Percentiles rank a stretch among this genome's conserved stretches.
phyloP scores from a whole-genome alignment of 768 basidiomycete species.

The Podaxis carcinomalis region DNA sequence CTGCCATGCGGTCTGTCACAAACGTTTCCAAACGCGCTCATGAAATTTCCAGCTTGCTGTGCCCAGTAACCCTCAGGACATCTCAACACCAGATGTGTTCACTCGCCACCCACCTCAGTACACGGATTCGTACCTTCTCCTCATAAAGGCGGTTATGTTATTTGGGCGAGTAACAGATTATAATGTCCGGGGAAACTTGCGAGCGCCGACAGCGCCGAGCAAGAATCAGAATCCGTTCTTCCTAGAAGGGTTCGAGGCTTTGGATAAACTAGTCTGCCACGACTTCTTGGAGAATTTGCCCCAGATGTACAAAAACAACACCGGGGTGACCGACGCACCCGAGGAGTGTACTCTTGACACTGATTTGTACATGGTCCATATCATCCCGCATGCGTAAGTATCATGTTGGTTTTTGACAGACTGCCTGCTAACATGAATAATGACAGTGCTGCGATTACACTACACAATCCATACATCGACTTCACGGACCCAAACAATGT shows the following conservation, averaged over 20 bases:
- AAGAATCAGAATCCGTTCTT: slow-evolving; percentile 72
- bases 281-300: slow-evolving; percentile 74
- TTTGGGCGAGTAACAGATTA: slow-evolving; percentile 85
- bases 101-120: slow-evolving; percentile 69
- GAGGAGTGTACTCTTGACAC: slow-evolving; percentile 66
- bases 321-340: slow-evolving; percentile 55
- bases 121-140: slow-evolving; percentile 77
- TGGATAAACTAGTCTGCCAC: slow-evolving; percentile 63
- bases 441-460: slow-evolving; percentile 76
- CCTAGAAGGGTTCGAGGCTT: slow-evolving; percentile 59
- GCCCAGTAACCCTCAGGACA: slow-evolving; percentile 72
- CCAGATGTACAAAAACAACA: slow-evolving; percentile 57
- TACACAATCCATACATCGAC: slow-evolving; percentile 82
- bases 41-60: slow-evolving; percentile 42
- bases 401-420: slow-evolving; percentile 4
- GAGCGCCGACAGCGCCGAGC: slow-evolving; percentile 59
- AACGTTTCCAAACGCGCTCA: not conserved
- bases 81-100: slow-evolving; percentile 61
- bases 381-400: slow-evolving; percentile 81
- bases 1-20: not conserved
- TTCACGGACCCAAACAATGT: slow-evolving; percentile 59
- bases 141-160: slow-evolving; percentile 80
- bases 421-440: slow-evolving; percentile 11
- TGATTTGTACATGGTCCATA: slow-evolving; percentile 83
- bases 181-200: slow-evolving; percentile 71